These are phyloP conservation scores for Beauveria sp. DNA, from an alignment of 2,329 filamentous ascomycete species.

Conservation along the genomic window DNA sequence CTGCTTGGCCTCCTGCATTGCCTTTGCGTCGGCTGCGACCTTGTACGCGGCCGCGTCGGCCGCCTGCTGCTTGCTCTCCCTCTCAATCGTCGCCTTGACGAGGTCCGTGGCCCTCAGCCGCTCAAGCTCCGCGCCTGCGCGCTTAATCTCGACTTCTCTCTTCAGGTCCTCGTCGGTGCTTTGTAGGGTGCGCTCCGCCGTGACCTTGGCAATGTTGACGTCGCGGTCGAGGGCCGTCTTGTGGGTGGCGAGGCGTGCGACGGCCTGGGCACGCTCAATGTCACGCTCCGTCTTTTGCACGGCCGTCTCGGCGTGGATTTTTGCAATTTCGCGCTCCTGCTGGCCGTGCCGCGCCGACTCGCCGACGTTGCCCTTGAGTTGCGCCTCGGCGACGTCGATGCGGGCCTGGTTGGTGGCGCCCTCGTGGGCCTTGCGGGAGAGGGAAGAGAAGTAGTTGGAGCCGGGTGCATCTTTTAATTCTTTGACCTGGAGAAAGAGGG, in stretches of 20 bases:
- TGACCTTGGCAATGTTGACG: conserved; percentile 68
- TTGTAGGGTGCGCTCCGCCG: conserved; percentile 65
- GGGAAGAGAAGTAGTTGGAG: conserved; percentile 75
- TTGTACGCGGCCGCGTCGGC: conserved; percentile 38
- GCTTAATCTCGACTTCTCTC: conserved; percentile 67
- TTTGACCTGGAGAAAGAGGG: conserved; percentile 43
- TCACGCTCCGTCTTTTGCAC: conserved; percentile 80
- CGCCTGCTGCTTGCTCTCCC: conserved; percentile 60
- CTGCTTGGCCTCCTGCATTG: conserved; percentile 42
- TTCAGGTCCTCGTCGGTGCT: conserved; percentile 73
- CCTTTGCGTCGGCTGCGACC: conserved; percentile 45
- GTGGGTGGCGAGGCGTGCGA: conserved; percentile 65
- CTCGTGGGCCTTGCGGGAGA: conserved; percentile 77
- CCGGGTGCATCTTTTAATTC: conserved; percentile 77
- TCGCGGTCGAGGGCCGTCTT: conserved; percentile 67
- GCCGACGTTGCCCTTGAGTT: conserved; percentile 61
- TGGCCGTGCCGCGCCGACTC: conserved; percentile 72
- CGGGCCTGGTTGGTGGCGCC: conserved; percentile 74
- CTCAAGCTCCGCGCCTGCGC: conserved; percentile 73
- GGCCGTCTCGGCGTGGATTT: conserved; percentile 79
- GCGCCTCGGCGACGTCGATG: conserved; percentile 58
- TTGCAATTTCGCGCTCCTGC: conserved; percentile 78
- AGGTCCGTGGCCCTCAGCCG: conserved; percentile 67
- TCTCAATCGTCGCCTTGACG: conserved; percentile 59
- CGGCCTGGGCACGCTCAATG: conserved; percentile 70